A percentile compares a stretch with the other conserved stretches of the same genome.
Evolutionary conservation across 257 asterid genomes (phyloP).

Genomic region (Coffea canephora): DNA sequence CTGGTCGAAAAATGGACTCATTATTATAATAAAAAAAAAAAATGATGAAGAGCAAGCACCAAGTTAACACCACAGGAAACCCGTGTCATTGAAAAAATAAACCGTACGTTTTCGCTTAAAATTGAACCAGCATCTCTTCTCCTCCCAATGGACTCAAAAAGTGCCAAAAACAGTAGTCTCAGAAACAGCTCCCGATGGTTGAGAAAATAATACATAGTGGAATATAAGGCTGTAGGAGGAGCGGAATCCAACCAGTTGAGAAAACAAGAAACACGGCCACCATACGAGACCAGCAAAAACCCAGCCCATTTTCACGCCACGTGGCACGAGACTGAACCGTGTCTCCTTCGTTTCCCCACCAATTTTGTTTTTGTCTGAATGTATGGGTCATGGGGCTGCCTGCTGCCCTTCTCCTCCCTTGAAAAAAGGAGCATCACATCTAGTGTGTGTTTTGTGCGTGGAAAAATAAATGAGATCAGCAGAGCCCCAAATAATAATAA

Average conservation of each 20-base stretch:
- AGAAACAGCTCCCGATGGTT: conserved; percentile 20
- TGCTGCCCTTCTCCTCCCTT: conserved; percentile 19
- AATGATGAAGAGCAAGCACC: not conserved
- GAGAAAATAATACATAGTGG: too few relatives aligned
- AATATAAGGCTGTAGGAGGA: too few relatives aligned
- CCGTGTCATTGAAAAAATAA: not conserved
- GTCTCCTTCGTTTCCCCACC: conserved; percentile 27
- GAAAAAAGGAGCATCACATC: conserved; percentile 37
- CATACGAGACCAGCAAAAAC: conserved; percentile 20
- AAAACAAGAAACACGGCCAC: conserved; percentile 31
- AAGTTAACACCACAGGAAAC: not conserved
- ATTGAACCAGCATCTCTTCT: too few relatives aligned
- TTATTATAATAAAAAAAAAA: not conserved
- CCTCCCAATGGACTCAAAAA: not conserved
- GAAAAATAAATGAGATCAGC: not conserved
- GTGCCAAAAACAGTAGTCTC: conserved; percentile 33
- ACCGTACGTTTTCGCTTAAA: too few relatives aligned
- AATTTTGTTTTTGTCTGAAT: conserved; percentile 36
- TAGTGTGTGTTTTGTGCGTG: conserved; percentile 12
- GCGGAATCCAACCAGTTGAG: conserved; percentile 14
- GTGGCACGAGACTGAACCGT: conserved; percentile 39
- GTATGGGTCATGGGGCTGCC: conserved; percentile 27
- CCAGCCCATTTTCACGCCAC: not conserved
- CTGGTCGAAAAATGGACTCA: not conserved
- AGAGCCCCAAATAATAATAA: too few relatives aligned